These are phyloP conservation scores for Teratosphaeria viscida DNA, from an alignment of 2,329 filamentous ascomycete species.

Conservation along the genomic window DNA sequence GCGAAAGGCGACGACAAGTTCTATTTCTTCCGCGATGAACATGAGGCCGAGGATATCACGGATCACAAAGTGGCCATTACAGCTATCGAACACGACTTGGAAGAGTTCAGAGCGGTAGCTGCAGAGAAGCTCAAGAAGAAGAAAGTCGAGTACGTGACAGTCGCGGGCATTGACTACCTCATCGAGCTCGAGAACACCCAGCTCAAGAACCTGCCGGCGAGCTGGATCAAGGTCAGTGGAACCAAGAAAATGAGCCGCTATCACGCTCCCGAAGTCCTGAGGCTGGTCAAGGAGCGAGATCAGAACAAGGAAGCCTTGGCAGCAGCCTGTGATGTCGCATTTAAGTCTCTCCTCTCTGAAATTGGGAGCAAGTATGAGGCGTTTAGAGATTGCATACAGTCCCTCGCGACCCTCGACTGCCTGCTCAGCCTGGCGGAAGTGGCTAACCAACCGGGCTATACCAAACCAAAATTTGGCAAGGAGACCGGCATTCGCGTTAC, in stretches of 20 bases:
- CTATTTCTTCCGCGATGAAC: conserved; percentile 75
- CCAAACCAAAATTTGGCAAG: conserved; percentile 59
- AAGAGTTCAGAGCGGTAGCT: conserved; percentile 62
- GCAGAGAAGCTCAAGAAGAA: conserved; percentile 62
- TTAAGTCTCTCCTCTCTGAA: conserved; percentile 56
- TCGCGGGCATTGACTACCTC: conserved; percentile 85
- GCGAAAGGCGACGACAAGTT: conserved; percentile 88
- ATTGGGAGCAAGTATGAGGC: conserved; percentile 80
- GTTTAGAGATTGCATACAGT: conserved; percentile 77
- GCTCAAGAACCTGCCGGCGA: conserved; percentile 80
- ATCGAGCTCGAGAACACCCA: conserved; percentile 81
- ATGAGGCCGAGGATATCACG: conserved; percentile 81
- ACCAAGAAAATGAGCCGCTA: conserved; percentile 90
- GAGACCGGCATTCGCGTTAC: conserved; percentile 59
- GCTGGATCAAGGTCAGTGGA: conserved; percentile 88
- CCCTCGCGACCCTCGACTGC: conserved; percentile 80
- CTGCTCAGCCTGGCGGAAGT: conserved; percentile 77
- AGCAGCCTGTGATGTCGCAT: conserved; percentile 81
- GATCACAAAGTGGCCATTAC: conserved; percentile 88
- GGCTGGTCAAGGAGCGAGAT: conserved; percentile 74
- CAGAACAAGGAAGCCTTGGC: conserved; percentile 90
- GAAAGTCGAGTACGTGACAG: conserved; percentile 65
- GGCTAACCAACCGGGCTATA: conserved; percentile 77
- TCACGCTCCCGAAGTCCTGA: conserved; percentile 83
- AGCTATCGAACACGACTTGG: conserved; percentile 80